phyloP scores from a whole-genome alignment of 2,329 filamentous ascomycete species.

The Calonectria ilicicola region DNA sequence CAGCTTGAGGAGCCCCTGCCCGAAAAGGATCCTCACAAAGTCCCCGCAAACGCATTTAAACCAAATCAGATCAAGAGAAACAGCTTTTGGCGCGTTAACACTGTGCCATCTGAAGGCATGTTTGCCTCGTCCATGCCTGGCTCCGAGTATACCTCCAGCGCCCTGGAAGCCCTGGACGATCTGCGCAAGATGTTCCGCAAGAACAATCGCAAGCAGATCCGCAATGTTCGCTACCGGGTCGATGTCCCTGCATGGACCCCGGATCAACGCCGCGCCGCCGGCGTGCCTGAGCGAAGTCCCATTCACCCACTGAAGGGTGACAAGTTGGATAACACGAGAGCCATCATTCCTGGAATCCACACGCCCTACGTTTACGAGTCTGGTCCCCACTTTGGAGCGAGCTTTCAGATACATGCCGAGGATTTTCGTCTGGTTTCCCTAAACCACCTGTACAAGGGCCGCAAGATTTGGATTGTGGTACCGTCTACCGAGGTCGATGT shows the following conservation, averaged over 20 bases:
- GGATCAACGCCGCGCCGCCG: constrained; percentile 49
- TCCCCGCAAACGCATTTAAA: constrained; percentile 52
- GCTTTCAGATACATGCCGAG: constrained; percentile 55
- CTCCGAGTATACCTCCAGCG: constrained; percentile 39
- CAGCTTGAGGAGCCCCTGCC: constrained; percentile 48
- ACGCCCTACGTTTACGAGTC: constrained; percentile 56
- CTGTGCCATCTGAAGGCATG: constrained; percentile 47
- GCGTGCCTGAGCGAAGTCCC: constrained; percentile 51
- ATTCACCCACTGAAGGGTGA: constrained; percentile 53
- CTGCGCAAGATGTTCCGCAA: constrained; percentile 51
- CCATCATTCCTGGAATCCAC: constrained; percentile 54
- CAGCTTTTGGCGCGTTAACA: constrained; percentile 52
- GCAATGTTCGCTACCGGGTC: constrained; percentile 52
- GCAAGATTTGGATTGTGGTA: constrained; percentile 55
- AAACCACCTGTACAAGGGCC: constrained; percentile 54
- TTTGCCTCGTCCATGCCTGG: constrained; percentile 44
- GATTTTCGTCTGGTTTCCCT: constrained; percentile 53
- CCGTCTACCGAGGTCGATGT: constrained; percentile 50
- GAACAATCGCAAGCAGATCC: constrained; percentile 50
- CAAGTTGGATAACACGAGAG: constrained; percentile 51
- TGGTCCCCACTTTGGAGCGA: constrained; percentile 52
- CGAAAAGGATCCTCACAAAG: constrained; percentile 44
- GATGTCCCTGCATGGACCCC: constrained; percentile 54
- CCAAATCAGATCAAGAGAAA: constrained; percentile 49
- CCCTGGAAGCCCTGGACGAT: constrained; percentile 46